phyloP scores from a whole-genome alignment of 208 protist species.

The Plasmodiophora brassicae region DNA sequence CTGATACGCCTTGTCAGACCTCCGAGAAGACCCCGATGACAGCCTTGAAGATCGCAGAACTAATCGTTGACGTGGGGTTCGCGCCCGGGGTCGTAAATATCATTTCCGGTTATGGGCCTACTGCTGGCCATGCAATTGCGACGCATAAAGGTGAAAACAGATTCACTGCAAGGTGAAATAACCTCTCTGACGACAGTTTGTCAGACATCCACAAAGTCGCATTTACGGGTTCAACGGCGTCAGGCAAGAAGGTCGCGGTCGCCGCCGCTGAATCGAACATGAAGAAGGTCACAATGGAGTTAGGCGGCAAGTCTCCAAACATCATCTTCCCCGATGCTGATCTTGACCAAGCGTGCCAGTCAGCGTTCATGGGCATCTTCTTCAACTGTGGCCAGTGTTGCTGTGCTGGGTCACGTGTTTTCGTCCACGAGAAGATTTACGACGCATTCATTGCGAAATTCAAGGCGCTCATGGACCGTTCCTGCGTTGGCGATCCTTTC shows the following conservation, averaged over 20 bases:
- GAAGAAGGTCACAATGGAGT: constrained; percentile 38
- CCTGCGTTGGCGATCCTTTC: too few species aligned
- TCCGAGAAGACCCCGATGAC: constrained; percentile 40
- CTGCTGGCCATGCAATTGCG: constrained; percentile 10
- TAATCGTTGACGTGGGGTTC: not conserved
- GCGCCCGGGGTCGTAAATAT: constrained; percentile 43
- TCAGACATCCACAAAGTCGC: constrained; percentile 43
- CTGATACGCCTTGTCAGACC: too few species aligned
- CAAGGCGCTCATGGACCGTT: too few species aligned
- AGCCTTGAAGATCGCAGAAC: not conserved
- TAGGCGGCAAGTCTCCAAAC: constrained; percentile 49
- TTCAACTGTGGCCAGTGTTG: constrained; percentile 41
- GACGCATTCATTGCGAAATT: constrained; percentile 27
- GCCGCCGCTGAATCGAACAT: constrained; percentile 29
- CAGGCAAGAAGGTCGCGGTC: not conserved
- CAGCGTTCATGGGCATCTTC: constrained; percentile 17
- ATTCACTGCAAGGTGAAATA: too few species aligned
- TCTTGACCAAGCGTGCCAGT: not conserved
- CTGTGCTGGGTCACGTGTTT: constrained; percentile 3
- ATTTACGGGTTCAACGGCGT: constrained; percentile 35
- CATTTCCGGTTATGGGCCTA: not conserved
- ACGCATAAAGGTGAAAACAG: too few species aligned
- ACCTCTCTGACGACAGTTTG: not conserved
- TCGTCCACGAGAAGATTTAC: constrained; percentile 37
- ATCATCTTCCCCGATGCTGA: constrained; percentile 48